A percentile compares a stretch with the other conserved stretches of the same genome.
These are phyloP conservation scores for Raffaelea albimanens DNA, from an alignment of 2,329 filamentous ascomycete genomes.

Conservation along the genomic window DNA sequence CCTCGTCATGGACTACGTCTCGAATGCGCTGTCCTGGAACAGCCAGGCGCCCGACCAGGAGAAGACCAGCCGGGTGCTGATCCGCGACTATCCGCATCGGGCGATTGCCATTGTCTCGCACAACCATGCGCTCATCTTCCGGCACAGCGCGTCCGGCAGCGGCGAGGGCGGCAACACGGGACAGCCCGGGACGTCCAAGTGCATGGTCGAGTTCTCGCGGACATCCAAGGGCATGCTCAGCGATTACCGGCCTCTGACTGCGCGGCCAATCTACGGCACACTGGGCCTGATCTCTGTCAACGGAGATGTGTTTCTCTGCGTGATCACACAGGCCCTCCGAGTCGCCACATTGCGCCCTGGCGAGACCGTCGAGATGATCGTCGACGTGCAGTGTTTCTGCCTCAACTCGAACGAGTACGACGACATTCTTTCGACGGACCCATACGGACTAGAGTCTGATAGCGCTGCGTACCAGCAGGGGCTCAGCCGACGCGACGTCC, in stretches of 20 bases:
- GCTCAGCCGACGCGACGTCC: constrained; percentile 56
- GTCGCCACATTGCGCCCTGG: constrained; percentile 78
- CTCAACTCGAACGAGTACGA: constrained; percentile 82
- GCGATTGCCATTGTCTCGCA: constrained; percentile 78
- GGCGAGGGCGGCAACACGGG: constrained; percentile 25
- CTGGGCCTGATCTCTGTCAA: constrained; percentile 78
- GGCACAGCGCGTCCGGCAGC: constrained; percentile 53
- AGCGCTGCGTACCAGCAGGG: constrained; percentile 37
- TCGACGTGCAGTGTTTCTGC: constrained; percentile 85
- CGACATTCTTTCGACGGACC: constrained; percentile 52
- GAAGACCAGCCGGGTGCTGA: constrained; percentile 66
- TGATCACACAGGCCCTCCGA: constrained; percentile 69
- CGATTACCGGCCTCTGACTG: constrained; percentile 68
- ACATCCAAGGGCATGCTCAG: constrained; percentile 55
- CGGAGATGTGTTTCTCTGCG: constrained; percentile 80
- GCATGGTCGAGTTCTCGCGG: constrained; percentile 80
- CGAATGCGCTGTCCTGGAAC: constrained; percentile 30
- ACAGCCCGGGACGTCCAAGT: constrained; percentile 45
- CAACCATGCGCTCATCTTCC: constrained; percentile 74
- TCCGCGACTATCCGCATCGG: constrained; percentile 79
- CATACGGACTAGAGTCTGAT: constrained; percentile 42
- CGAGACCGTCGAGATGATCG: constrained; percentile 82
- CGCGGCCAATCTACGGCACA: constrained; percentile 71
- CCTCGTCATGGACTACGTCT: constrained; percentile 36
- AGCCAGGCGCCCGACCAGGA: constrained; percentile 40